Base-by-base conservation (phyloP, 2,329 filamentous ascomycete genomes). In the Lizonia empirigonia region DNA sequence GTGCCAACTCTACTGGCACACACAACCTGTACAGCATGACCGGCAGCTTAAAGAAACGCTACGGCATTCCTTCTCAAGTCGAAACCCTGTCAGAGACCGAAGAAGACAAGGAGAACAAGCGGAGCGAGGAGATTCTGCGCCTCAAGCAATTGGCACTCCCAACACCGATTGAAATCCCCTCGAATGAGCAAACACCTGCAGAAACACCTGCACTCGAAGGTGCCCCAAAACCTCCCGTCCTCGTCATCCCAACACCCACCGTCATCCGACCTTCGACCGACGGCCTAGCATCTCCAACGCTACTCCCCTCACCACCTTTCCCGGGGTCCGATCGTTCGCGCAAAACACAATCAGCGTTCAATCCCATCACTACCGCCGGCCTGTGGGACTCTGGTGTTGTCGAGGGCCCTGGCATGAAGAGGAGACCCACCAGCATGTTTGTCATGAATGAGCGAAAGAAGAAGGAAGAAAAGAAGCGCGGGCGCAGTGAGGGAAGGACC, bases 361-460 rank as follows among this genome's bases (percentile, higher is more conserved):
- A 70, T 24, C 69, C 70, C 4, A 53, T 71, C 13, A 65, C 62
- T 1, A 72, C 70, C n/a, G 60, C 67, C 6, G 68, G 70, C 5
- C 39, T 73, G 34, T 73, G 70, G 70, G 70, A 72, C 38, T 73
- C 68, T 1, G 69, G 68, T 1, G 63, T 71, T 7, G 52, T 56
- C 0, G 67, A 71, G 7, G 62, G 62, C 8, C 53, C 60, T 2
- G 58, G 64, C 1, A 40, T 69, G n/a, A 69, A 67, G 44, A 52
- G 48, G 13, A 60, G 67, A 15, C 68, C 69, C 2, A 71, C 68
- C 1, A 71, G 70, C 55, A 60, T 72, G 61, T 63, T 69, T 7
- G 62, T 70, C 22, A 55, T 69, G 39, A 69, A 66, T 20, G 65
- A 69, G 49, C 69, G 67, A 36, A 69, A 66, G 45, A 59, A 55